A percentile compares a stretch with the other conserved stretches of the same genome.
phyloP scores from a whole-genome alignment of 441 rosid genomes.

The Populus hybrid region DNA sequence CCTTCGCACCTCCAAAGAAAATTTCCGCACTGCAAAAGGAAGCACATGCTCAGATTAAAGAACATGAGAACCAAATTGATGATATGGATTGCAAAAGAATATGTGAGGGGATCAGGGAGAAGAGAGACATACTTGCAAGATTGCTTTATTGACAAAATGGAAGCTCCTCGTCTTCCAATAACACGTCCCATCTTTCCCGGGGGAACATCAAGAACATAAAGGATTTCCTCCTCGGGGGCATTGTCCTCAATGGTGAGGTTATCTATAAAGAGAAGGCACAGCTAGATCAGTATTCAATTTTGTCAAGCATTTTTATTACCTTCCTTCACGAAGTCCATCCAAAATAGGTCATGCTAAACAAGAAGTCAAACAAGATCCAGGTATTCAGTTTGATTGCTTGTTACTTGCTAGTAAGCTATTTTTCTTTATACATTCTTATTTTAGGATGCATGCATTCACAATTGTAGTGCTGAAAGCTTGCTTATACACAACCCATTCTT shows the following conservation, averaged over 20 bases:
- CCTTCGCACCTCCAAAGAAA: constrained; percentile 72
- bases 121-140: constrained; percentile 64
- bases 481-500: background rate
- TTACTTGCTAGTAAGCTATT: no score
- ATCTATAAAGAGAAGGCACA: constrained; percentile 37
- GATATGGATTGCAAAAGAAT: background rate
- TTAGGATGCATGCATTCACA: background rate
- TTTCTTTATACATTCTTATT: no score
- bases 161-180: constrained; percentile 83
- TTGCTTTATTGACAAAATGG: constrained; percentile 73
- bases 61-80: constrained; percentile 16
- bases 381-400: background rate
- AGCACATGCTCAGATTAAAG: background rate
- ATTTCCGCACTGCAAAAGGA: constrained; percentile 72
- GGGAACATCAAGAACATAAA: constrained; percentile 81
- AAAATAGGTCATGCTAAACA: background rate
- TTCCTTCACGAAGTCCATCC: background rate
- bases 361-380: background rate
- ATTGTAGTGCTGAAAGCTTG: background rate
- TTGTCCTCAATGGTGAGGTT: constrained; percentile 38
- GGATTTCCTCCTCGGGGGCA: constrained; percentile 68
- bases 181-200: constrained; percentile 87
- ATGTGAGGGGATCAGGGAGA: constrained; percentile 3
- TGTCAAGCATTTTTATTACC: background rate
- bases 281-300: constrained; percentile 10